phyloP scores from a whole-genome alignment of 2,329 filamentous ascomycete genomes.

The Aschersonia sp. region DNA sequence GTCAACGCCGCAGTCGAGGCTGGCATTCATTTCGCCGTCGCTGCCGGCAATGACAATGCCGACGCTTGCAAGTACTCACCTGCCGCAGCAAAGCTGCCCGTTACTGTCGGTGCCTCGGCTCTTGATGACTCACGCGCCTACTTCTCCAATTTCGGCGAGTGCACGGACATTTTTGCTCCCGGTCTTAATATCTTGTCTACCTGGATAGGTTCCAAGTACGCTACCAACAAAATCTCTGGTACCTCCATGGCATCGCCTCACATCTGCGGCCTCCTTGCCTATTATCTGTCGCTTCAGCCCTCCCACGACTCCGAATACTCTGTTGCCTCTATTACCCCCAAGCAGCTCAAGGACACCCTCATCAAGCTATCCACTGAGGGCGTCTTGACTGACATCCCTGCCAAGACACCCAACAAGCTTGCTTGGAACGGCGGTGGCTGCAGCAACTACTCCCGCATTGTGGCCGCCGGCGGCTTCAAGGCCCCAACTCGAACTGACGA shows the following conservation, averaged over 20 bases:
- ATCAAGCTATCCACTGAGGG: constrained; percentile 70
- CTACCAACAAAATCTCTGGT: constrained; percentile 97
- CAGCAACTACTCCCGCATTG: constrained; percentile 77
- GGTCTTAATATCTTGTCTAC: constrained; percentile 95
- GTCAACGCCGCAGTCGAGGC: constrained; percentile 87
- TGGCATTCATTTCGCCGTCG: constrained; percentile 94
- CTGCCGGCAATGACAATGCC: constrained; percentile 96
- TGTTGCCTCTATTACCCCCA: constrained; percentile 77
- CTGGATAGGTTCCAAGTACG: constrained; percentile 94
- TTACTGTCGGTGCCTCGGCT: constrained; percentile 92
- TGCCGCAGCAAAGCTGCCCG: constrained; percentile 76
- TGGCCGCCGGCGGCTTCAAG: constrained; percentile 59
- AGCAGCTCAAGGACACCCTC: constrained; percentile 83
- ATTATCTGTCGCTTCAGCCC: constrained; percentile 94
- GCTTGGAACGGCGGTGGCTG: constrained; percentile 98
- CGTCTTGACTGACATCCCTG: constrained; percentile 68
- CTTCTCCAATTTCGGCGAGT: constrained; percentile 99
- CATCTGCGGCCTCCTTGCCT: constrained; percentile 89
- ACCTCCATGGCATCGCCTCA: constrained; percentile 99
- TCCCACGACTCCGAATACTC: constrained; percentile 80
- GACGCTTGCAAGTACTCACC: constrained; percentile 99
- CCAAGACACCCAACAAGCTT: constrained; percentile 82
- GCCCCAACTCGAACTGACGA: constrained; percentile 27
- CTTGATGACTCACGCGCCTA: constrained; percentile 93
- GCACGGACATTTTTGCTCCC: constrained; percentile 97